These are phyloP conservation scores for Blepharisma stoltei DNA, from an alignment of 73 alveolate species.

Conservation along the genomic window DNA sequence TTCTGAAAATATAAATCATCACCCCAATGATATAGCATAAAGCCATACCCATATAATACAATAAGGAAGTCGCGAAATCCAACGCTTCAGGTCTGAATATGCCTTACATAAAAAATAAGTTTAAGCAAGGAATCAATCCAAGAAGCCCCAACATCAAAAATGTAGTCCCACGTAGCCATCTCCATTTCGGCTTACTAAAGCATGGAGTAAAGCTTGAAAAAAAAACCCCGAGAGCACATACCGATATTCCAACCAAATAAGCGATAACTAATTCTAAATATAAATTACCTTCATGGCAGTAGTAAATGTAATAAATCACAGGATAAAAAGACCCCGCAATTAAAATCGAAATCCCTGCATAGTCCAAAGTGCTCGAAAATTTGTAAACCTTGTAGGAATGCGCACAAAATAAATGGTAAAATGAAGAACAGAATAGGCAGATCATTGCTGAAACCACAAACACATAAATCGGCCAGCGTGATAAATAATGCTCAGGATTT, in stretches of 20 bases:
- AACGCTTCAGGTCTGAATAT: background rate
- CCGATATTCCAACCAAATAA: background rate
- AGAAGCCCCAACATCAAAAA: background rate
- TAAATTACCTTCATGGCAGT: conserved; percentile 34
- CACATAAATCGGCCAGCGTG: conserved; percentile 60
- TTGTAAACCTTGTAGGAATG: conserved; percentile 39
- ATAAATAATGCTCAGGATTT: background rate
- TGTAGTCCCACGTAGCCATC: background rate
- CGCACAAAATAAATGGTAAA: conserved; percentile 59
- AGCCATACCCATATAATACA: conserved; percentile 42
- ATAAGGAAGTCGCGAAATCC: background rate
- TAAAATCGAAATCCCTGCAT: conserved; percentile 74
- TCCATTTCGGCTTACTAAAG: background rate
- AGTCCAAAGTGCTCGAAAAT: conserved; percentile 66
- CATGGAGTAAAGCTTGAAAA: background rate
- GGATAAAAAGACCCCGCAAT: conserved; percentile 82
- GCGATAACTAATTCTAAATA: background rate
- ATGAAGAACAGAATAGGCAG: conserved; percentile 54
- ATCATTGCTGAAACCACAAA: conserved; percentile 65
- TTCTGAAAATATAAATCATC: conserved; percentile 50
- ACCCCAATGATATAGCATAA: conserved; percentile 61
- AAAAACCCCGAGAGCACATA: background rate
- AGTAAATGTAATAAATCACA: conserved; percentile 64
- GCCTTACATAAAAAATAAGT: background rate
- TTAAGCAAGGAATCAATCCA: background rate